These are phyloP conservation scores for Exutisphaerella laricina DNA, from an alignment of 2,329 filamentous ascomycete species.

Conservation along the genomic window DNA sequence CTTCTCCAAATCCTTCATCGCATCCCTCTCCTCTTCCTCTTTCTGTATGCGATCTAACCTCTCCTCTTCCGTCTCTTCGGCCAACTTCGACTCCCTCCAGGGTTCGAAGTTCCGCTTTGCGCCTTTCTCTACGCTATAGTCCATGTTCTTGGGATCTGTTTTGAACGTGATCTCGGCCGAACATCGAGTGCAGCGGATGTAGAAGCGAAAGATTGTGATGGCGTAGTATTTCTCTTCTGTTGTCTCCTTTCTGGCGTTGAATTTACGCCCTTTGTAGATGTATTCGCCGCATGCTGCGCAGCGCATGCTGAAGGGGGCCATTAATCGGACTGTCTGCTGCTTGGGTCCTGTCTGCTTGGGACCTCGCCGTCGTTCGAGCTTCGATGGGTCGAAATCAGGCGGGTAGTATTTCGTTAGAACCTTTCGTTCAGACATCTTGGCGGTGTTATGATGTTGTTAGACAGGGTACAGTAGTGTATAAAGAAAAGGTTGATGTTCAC, in stretches of 20 bases:
- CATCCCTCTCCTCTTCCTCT: constrained; percentile 75
- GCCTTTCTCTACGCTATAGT: constrained; percentile 75
- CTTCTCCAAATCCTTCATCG: constrained; percentile 90
- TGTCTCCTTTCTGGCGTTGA: constrained; percentile 91
- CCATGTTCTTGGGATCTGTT: constrained; percentile 91
- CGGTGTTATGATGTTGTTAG: not conserved
- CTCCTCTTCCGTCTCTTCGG: constrained; percentile 80
- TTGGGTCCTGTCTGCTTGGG: constrained; percentile 71
- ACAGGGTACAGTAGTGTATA: no score
- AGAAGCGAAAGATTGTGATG: constrained; percentile 85
- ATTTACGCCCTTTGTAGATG: constrained; percentile 90
- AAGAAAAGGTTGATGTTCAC: not conserved
- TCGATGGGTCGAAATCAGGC: constrained; percentile 83
- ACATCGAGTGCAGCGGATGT: constrained; percentile 76
- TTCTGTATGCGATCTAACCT: constrained; percentile 74
- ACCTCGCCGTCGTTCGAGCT: constrained; percentile 60
- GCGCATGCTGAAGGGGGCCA: constrained; percentile 81
- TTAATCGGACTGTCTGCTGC: constrained; percentile 79
- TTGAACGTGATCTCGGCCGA: constrained; percentile 83
- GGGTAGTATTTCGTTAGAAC: constrained; percentile 64
- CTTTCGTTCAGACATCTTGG: constrained; percentile 76
- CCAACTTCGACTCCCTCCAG: constrained; percentile 65
- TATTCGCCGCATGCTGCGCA: constrained; percentile 68
- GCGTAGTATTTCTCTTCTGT: constrained; percentile 84
- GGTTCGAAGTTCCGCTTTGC: constrained; percentile 91